These are phyloP conservation scores for Pestalotiopsis fici DNA, from an alignment of 2,329 filamentous ascomycete species.

Conservation along the genomic window DNA sequence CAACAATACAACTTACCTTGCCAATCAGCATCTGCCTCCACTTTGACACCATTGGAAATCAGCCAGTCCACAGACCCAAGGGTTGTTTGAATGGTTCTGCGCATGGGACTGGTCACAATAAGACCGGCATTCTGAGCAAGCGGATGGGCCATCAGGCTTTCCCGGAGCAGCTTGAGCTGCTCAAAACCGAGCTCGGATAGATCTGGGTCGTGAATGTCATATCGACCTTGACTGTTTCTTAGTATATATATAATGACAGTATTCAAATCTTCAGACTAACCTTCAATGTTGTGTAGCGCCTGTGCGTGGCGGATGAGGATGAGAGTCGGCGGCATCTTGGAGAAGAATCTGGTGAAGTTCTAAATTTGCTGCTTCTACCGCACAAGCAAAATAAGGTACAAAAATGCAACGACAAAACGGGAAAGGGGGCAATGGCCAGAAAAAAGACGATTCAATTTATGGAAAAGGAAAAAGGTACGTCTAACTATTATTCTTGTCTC, in stretches of 20 bases:
- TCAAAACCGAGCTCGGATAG: slow-evolving; percentile 49
- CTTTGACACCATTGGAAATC: slow-evolving; percentile 51
- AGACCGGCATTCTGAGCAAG: slow-evolving; percentile 46
- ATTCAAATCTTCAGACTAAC: slow-evolving; percentile 40
- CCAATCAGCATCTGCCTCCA: slow-evolving; percentile 63
- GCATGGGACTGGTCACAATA: slow-evolving; percentile 66
- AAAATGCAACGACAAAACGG: background rate
- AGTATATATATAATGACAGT: slow-evolving; percentile 13
- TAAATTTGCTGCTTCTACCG: background rate
- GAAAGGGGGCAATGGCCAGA: background rate
- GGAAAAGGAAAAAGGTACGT: background rate
- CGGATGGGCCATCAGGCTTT: slow-evolving; percentile 39
- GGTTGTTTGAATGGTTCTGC: slow-evolving; percentile 66
- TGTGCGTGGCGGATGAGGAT: slow-evolving; percentile 92
- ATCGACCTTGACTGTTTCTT: slow-evolving; percentile 41
- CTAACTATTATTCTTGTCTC: background rate
- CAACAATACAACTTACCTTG: slow-evolving; percentile 50
- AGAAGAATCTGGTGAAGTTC: slow-evolving; percentile 30
- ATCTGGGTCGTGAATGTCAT: slow-evolving; percentile 49
- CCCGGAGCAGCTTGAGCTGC: slow-evolving; percentile 48
- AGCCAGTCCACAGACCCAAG: slow-evolving; percentile 59
- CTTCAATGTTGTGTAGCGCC: slow-evolving; percentile 53
- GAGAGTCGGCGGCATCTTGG: slow-evolving; percentile 59
- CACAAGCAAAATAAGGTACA: background rate
- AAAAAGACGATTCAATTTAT: background rate